Base-by-base conservation (phyloP, 805 yeast species). In the Yueomyces sp. region DNA sequence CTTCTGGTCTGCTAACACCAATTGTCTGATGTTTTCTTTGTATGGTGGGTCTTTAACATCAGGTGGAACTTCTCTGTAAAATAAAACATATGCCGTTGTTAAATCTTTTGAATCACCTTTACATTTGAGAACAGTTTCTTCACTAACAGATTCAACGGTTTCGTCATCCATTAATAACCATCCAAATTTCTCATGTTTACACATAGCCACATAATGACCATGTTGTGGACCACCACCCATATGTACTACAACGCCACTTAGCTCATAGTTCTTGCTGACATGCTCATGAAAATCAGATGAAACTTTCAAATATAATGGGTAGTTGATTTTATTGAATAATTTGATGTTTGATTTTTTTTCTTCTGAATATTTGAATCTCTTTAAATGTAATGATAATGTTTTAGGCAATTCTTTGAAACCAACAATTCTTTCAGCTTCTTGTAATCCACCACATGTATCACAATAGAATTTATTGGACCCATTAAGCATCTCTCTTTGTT, bases 141-240 rank as follows among this genome's bases (percentile, higher is more conserved):
- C 95, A 50, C 81, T 86, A 7, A 92, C 87, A 12, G 81, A 66
- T 58, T 90, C 96, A 2, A 90, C 96, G 4, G 92, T 79, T 60
- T 92, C 97, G 60, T 92, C 98, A 59, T 92, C 98, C 64, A 85
- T 92, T 45, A 92, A 64, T 31, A 92, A 65, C 98, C 98, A 92
- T 0, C 95, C 88, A 37, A 76, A 74, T 27, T 73, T 69, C 43
- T 74, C 78, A 4, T 87, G 81, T 56, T 86, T 86, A 47, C 92
- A 81, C 4, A 92, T 66, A 0, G 95, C 74, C 7, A 92, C 90
- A 60, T 92, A 92, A 59, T 92, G 98, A 0, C 98, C 98, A 63
- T 88, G 96, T 66, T 86, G 87, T 1, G 97, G 96, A 0, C 97
- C 96, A 3, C 96, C 94, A 4, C 98, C 98, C 51, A 92, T 79